A percentile compares a stretch with the other conserved stretches of the same genome.
These are phyloP conservation scores for Rehmannia glutinosa DNA, from an alignment of 257 asterid species.

Conservation along the genomic window DNA sequence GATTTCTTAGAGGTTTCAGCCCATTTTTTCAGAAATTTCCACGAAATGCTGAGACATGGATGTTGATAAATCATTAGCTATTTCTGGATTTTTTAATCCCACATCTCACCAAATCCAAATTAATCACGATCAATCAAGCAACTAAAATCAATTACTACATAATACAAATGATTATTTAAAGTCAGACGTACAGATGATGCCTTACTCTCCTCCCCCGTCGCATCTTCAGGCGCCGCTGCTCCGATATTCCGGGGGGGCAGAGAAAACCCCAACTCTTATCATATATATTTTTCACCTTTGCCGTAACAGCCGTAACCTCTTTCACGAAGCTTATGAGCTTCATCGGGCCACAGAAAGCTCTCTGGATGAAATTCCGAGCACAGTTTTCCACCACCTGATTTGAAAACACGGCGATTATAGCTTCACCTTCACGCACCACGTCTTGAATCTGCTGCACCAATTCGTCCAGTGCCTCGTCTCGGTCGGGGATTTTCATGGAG, in stretches of 20 bases:
- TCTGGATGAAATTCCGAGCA: slow-evolving; percentile 28
- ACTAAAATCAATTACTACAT: not conserved
- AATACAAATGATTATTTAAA: too few relatives aligned
- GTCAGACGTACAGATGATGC: too few relatives aligned
- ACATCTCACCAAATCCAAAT: not conserved
- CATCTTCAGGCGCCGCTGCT: slow-evolving; percentile 13
- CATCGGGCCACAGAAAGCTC: slow-evolving; percentile 21
- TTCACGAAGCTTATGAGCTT: slow-evolving; percentile 26
- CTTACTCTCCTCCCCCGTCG: slow-evolving; percentile 9
- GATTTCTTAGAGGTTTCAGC: too few relatives aligned
- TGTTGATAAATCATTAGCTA: too few relatives aligned
- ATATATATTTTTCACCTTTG: slow-evolving; percentile 24
- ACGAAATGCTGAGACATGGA: too few relatives aligned
- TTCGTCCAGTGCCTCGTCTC: slow-evolving; percentile 7
- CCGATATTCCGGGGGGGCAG: not conserved
- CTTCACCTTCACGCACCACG: slow-evolving; percentile 39
- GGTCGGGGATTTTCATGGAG: not conserved
- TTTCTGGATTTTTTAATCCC: too few relatives aligned
- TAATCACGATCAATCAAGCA: not conserved
- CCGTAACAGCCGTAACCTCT: slow-evolving; percentile 29
- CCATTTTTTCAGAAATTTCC: too few relatives aligned
- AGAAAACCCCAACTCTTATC: slow-evolving; percentile 12
- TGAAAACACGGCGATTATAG: slow-evolving; percentile 10
- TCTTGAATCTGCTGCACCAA: slow-evolving; percentile 24
- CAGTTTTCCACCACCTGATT: slow-evolving; percentile 18